Percentiles rank a stretch among this genome's conserved stretches.
These are phyloP conservation scores for Miamiensis avidus DNA, from an alignment of 169 alveolate species.

Conservation along the genomic window DNA sequence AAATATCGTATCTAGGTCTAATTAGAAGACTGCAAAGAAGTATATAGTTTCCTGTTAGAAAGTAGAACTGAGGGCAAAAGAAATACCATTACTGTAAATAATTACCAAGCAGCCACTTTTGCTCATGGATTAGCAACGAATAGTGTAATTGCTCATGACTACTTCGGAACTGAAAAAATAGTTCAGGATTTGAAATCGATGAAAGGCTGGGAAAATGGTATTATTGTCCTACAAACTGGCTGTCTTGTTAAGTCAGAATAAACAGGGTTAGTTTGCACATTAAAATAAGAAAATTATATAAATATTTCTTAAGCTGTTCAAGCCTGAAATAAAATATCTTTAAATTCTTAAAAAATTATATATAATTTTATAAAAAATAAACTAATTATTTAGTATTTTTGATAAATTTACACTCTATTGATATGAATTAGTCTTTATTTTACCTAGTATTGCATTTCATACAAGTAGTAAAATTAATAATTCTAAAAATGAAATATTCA, in stretches of 20 bases:
- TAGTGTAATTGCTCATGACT: slow-evolving; percentile 1
- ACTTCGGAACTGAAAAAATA: slow-evolving; percentile 15
- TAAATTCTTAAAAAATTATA: too few relatives aligned
- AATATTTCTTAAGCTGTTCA: too few relatives aligned
- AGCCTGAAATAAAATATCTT: too few relatives aligned
- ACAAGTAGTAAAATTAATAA: too few relatives aligned
- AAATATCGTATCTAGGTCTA: too few relatives aligned
- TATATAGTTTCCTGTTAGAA: slow-evolving; percentile 15
- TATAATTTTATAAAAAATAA: too few relatives aligned
- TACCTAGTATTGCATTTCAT: too few relatives aligned
- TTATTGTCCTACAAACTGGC: not conserved
- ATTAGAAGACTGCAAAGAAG: too few relatives aligned
- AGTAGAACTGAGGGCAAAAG: not conserved
- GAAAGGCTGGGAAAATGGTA: not conserved
- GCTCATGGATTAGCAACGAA: slow-evolving; percentile 8
- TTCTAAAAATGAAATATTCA: too few relatives aligned
- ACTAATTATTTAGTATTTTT: too few relatives aligned
- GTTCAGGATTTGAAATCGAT: slow-evolving; percentile 7
- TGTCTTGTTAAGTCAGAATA: not conserved
- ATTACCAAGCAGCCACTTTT: slow-evolving; percentile 7
- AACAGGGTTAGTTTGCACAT: not conserved
- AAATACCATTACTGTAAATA: slow-evolving; percentile 1
- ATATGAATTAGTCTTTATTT: too few relatives aligned
- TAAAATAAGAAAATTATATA: not conserved
- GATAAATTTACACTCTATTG: too few relatives aligned